Evolutionary conservation across 1,284 basidiomycete species (phyloP).

Genomic region (Veloboletus limbatus): DNA sequence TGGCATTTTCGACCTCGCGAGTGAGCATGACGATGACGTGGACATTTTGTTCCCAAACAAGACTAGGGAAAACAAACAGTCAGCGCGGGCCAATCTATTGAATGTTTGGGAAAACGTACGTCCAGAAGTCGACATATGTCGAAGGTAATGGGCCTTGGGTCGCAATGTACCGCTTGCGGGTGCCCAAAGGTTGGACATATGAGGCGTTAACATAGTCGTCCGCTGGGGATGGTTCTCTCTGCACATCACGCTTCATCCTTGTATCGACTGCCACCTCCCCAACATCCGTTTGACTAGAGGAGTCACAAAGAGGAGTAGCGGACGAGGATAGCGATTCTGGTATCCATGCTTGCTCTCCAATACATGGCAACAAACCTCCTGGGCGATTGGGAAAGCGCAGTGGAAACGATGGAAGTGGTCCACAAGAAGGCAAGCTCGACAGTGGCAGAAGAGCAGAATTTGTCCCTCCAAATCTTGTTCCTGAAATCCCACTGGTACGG

Average conservation of each 20-base stretch:
- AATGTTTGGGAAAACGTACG: conserved; percentile 52
- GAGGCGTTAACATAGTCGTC: conserved; percentile 96
- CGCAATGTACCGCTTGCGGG: conserved; percentile 84
- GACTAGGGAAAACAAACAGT: conserved; percentile 39
- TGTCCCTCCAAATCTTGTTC: conserved; percentile 7
- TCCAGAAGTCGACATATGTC: conserved; percentile 95
- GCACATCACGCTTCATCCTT: background rate
- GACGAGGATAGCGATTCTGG: conserved; percentile 5
- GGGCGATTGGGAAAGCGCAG: conserved; percentile 23
- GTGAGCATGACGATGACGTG: conserved; percentile 89
- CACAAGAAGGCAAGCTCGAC: conserved; percentile 6
- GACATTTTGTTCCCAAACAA: conserved; percentile 80
- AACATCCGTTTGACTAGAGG: background rate
- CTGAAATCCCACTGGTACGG: conserved; percentile 1
- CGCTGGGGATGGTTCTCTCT: conserved; percentile 33
- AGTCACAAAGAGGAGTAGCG: background rate
- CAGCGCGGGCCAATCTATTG: conserved; percentile 4
- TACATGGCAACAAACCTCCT: conserved; percentile 15
- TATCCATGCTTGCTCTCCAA: conserved; percentile 16
- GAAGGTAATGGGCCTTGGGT: conserved; percentile 93
- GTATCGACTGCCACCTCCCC: background rate
- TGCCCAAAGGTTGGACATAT: conserved; percentile 82
- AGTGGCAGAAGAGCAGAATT: conserved; percentile 5
- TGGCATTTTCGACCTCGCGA: conserved; percentile 84
- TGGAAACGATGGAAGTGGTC: conserved; percentile 15